Base-by-base conservation (phyloP, 352 stramenopile genomes). In the Globisporangium splendens region DNA sequence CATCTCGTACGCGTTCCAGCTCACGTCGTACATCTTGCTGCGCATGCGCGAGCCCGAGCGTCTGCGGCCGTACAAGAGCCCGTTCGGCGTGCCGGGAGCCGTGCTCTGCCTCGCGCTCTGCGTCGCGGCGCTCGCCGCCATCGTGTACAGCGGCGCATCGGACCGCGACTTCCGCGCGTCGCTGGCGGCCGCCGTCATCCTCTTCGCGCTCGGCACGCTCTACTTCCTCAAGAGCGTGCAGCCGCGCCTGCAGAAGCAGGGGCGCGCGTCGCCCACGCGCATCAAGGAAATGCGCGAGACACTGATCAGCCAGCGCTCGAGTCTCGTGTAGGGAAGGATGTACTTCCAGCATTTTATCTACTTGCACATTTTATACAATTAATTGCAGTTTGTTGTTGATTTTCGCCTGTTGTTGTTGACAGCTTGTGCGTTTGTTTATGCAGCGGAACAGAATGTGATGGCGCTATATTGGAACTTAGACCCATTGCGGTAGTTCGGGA, bases 1-100 rank as follows among this genome's bases (percentile, higher is more conserved):
- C 38, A 72, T 87, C 20, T 90, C 80, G 18, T 88, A 90, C 57
- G 55, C 59, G 13, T 85, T 90, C 63, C 80, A 90, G 64, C 62
- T 90, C 38, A 59, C 68, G 42, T 73, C 80, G 14, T 90, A 87
- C 64, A 87, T 86, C 52, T 31, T 70, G 54, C 67, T 90, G 21
- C 80, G 77, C 6, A 46, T 77, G 14, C 68, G 75, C 20, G 69
- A 90, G 28, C 73, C 80, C 1, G 39, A 84, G 8, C 72, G 75
- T 10, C 56, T 54, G 20, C 80, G 80, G 24, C 77, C 80, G 28
- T 88, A 88, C 59, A 50, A 63, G 1, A 86, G 73, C 24, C 75
- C 75, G 0, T 88, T 90, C 18, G 80, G 80, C 11, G 53, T 88
- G 17, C 50, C 65, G 0, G 80, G 80, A 18, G 77, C 80, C 14